Evolutionary conservation across 1,284 basidiomycete species (phyloP), one percentile per base, ranked within the genome.

Genomic region (Moesziomyces globuligerus): DNA sequence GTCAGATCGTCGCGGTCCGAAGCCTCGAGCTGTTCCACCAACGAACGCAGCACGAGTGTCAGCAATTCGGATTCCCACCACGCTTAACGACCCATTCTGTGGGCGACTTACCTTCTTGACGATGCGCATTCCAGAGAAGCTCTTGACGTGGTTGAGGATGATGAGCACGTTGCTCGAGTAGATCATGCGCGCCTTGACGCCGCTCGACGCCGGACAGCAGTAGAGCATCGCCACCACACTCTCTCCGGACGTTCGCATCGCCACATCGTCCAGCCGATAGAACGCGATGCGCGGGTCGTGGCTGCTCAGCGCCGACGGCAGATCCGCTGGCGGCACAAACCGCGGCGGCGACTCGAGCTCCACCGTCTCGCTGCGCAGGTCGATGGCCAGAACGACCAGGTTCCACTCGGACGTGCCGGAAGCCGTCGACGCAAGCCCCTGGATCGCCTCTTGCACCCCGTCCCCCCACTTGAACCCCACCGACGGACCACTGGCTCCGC

Each of bases 211-310:
- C 3, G 76, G 76, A 39, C 76, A 78, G 61, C 64, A 70, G 55
- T 78, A 78, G 43, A 78, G 73, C 62, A 74, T 67, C 8, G 71
- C 73, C 11, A 78, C 64, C 4, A 70, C 66, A 44, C 59, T 71
- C 53, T 67, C 57, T 41, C 48, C 49, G 38, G 59, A 64, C 8
- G 55, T 44, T 18, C n/a, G 54, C 42, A 52, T 36, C 29, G 52
- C 36, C 5, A 42, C 57, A 26, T 61, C 53, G 41, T 72, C 61
- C 41, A 72, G 20, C 15, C 72, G 26, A 57, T 76, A 76, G 41
- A 76, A 73, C 1, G 71, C 64, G 40, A 72, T 72, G 21, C 69
- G 47, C 3, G 75, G 73, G 21, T 76, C 75, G 41, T 53, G 50
- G 20, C 29, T 38, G 24, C 54, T 57, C 20, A 67, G 48, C 11